These are phyloP conservation scores for Poa pratensis DNA, from an alignment of 176 grass and related monocot species.

Conservation along the genomic window DNA sequence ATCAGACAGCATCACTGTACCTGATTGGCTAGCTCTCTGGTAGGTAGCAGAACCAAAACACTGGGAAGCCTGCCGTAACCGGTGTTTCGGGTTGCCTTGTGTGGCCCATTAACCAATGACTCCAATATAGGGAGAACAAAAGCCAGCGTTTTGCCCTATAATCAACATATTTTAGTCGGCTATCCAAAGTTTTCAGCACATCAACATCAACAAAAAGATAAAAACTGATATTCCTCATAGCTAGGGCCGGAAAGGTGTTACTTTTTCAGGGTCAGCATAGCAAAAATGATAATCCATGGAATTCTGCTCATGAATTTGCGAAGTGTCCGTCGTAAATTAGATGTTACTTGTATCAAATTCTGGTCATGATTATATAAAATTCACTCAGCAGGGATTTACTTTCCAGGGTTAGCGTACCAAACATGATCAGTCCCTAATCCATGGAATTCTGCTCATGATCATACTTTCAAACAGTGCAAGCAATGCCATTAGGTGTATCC, in stretches of 20 bases:
- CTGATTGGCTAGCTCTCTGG: conserved; percentile 97
- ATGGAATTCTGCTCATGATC: not conserved
- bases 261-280: not conserved
- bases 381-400: not conserved
- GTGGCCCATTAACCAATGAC: conserved; percentile 75
- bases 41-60: conserved; percentile 86
- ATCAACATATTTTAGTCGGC: not conserved
- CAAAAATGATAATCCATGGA: not conserved
- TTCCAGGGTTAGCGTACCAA: too few relatives aligned
- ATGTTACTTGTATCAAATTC: too few relatives aligned
- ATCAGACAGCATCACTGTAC: conserved; percentile 36
- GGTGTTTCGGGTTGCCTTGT: conserved; percentile 63
- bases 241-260: not conserved
- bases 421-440: not conserved
- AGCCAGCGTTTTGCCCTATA: conserved; percentile 93
- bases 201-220: not conserved
- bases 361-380: too few relatives aligned
- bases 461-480: not conserved
- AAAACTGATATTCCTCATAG: not conserved
- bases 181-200: not conserved
- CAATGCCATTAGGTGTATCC: not conserved
- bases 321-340: too few relatives aligned
- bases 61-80: conserved; percentile 74
- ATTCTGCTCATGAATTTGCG: not conserved
- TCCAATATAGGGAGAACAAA: conserved; percentile 97